Base-by-base conservation (phyloP, 768 basidiomycete genomes). In the Phallus indusiatus region DNA sequence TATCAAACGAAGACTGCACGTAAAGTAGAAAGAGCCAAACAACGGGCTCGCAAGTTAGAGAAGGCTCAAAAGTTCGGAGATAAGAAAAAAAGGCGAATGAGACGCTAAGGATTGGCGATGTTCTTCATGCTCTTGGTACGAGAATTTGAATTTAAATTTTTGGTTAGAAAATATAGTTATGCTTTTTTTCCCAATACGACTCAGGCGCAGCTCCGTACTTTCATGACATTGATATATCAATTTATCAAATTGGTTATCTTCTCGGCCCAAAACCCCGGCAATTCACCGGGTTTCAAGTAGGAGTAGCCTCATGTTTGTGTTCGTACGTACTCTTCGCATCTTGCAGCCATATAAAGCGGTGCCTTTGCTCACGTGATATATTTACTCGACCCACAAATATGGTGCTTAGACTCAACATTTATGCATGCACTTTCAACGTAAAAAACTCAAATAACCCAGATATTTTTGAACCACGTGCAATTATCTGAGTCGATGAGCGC, bases 1-100 rank as follows among this genome's bases (percentile, higher is more conserved):
- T 90, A 90, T 68, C 83, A 90, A 71, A 88, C 83, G 5, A 86
- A 82, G 64, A 78, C 79, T 33, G 87, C 78, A 35, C 76, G 90
- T 61, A 81, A 77, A 62, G 72, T 74, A 52, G 82, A 88, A 56
- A 78, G 76, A 61, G 72, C 73, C 55, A 88, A 85, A 67, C 88
- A 91, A 68, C 75, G 73, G 47, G 77, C 74, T 47, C 76, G 87
- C 55, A 79, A 83, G 65, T 76, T 78, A 5, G 84, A 90, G 69
- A 90, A 89, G 69, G 87, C 86, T 12, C 82, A 81, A 64, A 70
- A 80, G 50, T 88, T 86, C 24, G 83, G 87, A 46, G 86, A 85
- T 24, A 86, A 80, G 66, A 18, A 72, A 79, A 63, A 81, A 74
- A 67, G 63, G 59, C 53, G 63, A 21, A n/a, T 64, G 61, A 57